Base-by-base conservation (phyloP, 2,329 filamentous ascomycete genomes). In the Tetracladium maxilliforme region DNA sequence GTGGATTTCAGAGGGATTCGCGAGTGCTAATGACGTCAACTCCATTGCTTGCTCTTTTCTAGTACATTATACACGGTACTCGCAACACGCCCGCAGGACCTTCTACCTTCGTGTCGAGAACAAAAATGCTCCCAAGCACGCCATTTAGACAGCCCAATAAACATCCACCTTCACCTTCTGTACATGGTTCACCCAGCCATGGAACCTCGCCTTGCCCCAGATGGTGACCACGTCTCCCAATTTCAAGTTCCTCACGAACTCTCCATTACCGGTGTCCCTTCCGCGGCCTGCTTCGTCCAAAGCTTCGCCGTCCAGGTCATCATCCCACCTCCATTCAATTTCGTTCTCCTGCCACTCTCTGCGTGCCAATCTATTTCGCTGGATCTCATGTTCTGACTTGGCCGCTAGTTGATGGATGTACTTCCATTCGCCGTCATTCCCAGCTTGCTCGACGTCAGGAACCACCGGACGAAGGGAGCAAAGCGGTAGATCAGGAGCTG, bases 191-290 rank as follows among this genome's bases (percentile, higher is more conserved):
- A 27, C 22, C 70, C 70, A 76, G 0, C 47, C 58, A 0, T 40
- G 43, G 28, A 67, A 74, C 30, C 69, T 56, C 3, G 65, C 56
- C 43, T 64, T 70, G 1, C 50, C 68, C 70, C 70, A 75, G 3
- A 75, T 38, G 0, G 68, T 73, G 8, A 75, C 46, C 11, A 70
- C 58, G 34, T 76, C 70, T 2, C 70, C 70, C n/a, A 69, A 34
- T 34, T 56, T 59, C 34, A 76, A 39, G 22, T 46, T 51, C 10
- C 61, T 56, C 17, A 76, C 58, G 41, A 70, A 73, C 19, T 56
- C 45, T 2, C 70, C 70, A 25, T 59, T 54, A 0, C 49, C 60
- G 1, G 64, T 67, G 4, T 39, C 55, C 12, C 38, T 40, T 2
- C 70, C 70, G 1, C 68, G 54, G 1, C 70, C 70, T 3, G 41